Evolutionary conservation across 352 stramenopile species (phyloP), one percentile per base, ranked within the genome.

Genomic region (Pythium coloratum): DNA sequence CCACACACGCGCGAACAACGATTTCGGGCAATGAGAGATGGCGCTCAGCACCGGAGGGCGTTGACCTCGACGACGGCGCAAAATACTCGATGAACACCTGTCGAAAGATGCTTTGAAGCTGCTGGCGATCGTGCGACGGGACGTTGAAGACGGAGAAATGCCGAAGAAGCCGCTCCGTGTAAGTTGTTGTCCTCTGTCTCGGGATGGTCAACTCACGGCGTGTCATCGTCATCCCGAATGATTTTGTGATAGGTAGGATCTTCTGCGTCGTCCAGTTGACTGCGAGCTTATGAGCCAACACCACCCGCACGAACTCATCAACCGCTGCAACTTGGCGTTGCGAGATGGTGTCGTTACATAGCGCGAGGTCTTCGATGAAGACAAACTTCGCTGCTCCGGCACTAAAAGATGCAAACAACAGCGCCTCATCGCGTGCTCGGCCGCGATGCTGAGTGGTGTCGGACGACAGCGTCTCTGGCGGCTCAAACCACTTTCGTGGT

Each of bases 361-460:
- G 53, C 12, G 47, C 60, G 1, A 91, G 49, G 46, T 91, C 80
- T 60, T 91, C 82, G 13, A 91, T 10, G 58, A 91, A 91, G 4
- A 89, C 61, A 38, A 84, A 82, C 3, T 72, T 63, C 6, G 56
- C 34, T 40, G 64, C 56, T 8, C 49, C 50, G 2, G 50, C 55
- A 75, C 18, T 80, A 49, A 28, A 57, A 5, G 69, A 33, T 6
- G 66, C 49, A 42, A 88, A 88, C 6, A 90, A 59, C 18, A 78
- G 34, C 1, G 70, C 53, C 38, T 90, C 81, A 59, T 86, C 76
- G 14, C 54, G 62, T 20, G 62, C 69, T 61, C 72, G 64, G 26
- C 64, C 71, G n/a, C 46, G 56, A 14, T 55, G n/a, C 51, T 58
- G 59, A 1, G 28, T 63, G 28, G 30, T 64, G 16, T 13, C 57